Evolutionary conservation across 164 flowering plant species (phyloP).

Genomic region (Buxus sempervirens): DNA sequence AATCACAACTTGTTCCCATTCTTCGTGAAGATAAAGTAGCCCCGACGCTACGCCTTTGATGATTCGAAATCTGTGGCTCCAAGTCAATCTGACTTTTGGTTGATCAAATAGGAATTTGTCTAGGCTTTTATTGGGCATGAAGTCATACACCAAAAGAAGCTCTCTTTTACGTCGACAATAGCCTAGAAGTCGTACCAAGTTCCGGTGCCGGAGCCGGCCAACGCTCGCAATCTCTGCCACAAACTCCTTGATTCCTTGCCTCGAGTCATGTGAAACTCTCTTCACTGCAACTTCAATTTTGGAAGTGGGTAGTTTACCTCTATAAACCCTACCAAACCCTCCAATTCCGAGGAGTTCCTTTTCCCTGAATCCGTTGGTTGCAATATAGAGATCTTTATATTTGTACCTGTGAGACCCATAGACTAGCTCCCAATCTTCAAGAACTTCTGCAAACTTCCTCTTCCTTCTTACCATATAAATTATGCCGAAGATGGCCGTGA

Average conservation of each 20-base stretch:
- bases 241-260: conserved; percentile 35
- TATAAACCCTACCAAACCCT: conserved; percentile 39
- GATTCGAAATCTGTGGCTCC: conserved; percentile 31
- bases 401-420: conserved; percentile 27
- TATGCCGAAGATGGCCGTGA: neutral
- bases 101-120: conserved; percentile 25
- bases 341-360: conserved; percentile 30
- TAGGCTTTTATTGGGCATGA: conserved; percentile 33
- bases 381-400: conserved; percentile 28
- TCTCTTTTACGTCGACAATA: conserved; percentile 30
- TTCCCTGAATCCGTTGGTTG: conserved; percentile 30
- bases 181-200: conserved; percentile 30
- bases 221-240: conserved; percentile 32
- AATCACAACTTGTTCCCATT: conserved; percentile 30
- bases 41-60: conserved; percentile 34
- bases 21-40: conserved; percentile 31
- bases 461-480: neutral
- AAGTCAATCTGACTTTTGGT: conserved; percentile 10
- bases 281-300: conserved; percentile 28
- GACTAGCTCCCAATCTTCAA: conserved; percentile 32
- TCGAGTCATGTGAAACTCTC: conserved; percentile 33
- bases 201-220: conserved; percentile 33
- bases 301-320: conserved; percentile 20
- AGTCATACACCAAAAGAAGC: conserved; percentile 34
- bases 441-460: conserved; percentile 6